Evolutionary conservation across 768 basidiomycete species (phyloP).

Genomic region (Pisolithus tinctorius): DNA sequence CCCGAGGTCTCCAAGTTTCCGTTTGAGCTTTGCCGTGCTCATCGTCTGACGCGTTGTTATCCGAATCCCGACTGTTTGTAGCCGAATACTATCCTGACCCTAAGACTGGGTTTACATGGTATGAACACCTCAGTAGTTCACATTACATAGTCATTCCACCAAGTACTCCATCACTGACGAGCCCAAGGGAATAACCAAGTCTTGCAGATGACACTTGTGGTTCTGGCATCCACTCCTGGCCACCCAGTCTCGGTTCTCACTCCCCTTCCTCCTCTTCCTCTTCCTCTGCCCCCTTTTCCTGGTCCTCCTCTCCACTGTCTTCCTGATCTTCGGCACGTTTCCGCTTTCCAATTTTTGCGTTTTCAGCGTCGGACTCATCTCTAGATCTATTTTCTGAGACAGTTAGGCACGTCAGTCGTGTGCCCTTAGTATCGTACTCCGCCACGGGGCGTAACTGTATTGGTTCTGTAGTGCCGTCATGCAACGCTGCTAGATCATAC

Average conservation of each 20-base stretch:
- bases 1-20: constrained; percentile 77
- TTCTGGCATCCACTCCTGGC: not conserved
- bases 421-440: constrained; percentile 80
- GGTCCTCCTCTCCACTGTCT: constrained; percentile 28
- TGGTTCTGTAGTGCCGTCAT: constrained; percentile 19
- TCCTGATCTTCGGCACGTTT: constrained; percentile 31
- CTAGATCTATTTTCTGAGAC: constrained; percentile 44
- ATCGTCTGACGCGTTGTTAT: constrained; percentile 17
- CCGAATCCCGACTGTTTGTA: not conserved
- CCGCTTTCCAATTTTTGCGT: constrained; percentile 24
- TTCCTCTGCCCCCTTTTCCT: constrained; percentile 11
- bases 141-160: not conserved
- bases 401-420: constrained; percentile 70
- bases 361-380: constrained; percentile 11
- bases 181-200: no score
- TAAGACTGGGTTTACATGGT: constrained; percentile 5
- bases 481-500: constrained; percentile 58
- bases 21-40: constrained; percentile 60
- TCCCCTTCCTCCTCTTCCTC: constrained; percentile 15
- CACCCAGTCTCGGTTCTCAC: constrained; percentile 8
- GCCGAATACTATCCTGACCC: constrained; percentile 6
- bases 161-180: no score
- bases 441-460: constrained; percentile 48
- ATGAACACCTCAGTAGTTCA: not conserved
- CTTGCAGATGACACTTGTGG: no score